These are phyloP conservation scores for Kurtzmaniella fragi DNA, from an alignment of 805 yeast genomes.

Conservation along the genomic window DNA sequence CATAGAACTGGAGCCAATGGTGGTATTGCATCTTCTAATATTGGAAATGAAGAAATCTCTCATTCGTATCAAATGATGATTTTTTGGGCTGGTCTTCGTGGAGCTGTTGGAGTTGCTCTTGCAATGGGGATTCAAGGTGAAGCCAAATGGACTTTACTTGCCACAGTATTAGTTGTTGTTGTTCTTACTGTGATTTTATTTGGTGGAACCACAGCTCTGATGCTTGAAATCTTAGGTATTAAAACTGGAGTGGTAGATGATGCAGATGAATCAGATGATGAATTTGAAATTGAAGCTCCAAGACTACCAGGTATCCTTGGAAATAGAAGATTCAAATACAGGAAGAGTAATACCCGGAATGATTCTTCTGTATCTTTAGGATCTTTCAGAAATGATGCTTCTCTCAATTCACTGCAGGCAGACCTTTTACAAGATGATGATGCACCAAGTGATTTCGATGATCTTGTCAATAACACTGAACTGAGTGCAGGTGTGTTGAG, in stretches of 20 bases:
- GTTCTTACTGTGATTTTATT: constrained; percentile 92
- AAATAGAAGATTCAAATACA: constrained; percentile 16
- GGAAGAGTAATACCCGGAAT: constrained; percentile 16
- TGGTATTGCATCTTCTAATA: constrained; percentile 30
- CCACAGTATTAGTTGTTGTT: constrained; percentile 94
- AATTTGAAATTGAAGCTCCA: constrained; percentile 86
- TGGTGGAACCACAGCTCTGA: constrained; percentile 98
- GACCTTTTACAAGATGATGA: constrained; percentile 19
- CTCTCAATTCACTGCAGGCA: constrained; percentile 14
- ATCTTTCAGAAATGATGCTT: constrained; percentile 4
- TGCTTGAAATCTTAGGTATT: constrained; percentile 92
- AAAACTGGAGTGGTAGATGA: constrained; percentile 88
- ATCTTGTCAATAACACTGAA: constrained; percentile 9
- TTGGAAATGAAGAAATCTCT: constrained; percentile 80
- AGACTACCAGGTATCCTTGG: constrained; percentile 26
- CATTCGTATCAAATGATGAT: constrained; percentile 97
- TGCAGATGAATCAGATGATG: constrained; percentile 75
- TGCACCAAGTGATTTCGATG: constrained; percentile 34
- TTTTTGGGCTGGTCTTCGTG: constrained; percentile 98
- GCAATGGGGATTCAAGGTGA: constrained; percentile 98
- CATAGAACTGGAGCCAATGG: constrained; percentile 25
- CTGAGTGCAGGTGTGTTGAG: constrained; percentile 28
- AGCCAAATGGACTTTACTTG: constrained; percentile 78
- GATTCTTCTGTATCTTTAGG: constrained; percentile 23
- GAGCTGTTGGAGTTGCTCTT: constrained; percentile 98